Conservation (phyloP, 169 alveolate species). For the Blepharisma undulans region DNA sequence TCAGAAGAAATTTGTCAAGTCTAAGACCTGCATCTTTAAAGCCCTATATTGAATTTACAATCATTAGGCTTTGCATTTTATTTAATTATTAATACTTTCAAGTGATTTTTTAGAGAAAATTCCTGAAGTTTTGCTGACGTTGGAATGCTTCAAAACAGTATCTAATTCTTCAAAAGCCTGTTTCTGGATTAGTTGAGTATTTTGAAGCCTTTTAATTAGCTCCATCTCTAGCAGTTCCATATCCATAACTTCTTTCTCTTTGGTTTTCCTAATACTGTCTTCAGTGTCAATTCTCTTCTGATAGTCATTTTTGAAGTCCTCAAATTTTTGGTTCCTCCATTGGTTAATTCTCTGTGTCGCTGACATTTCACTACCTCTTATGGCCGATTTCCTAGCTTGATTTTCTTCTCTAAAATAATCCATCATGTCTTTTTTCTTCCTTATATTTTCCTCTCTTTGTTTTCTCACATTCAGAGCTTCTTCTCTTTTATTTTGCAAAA, state of each 20-base stretch:
- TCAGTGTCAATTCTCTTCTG: constrained; percentile 49
- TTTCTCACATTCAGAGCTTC: not conserved
- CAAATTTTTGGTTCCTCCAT: constrained; percentile 1
- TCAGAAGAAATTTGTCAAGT: constrained; percentile 29
- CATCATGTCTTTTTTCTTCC: not conserved
- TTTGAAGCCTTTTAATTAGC: constrained; percentile 56
- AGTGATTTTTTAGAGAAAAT: not conserved
- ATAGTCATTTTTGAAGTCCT: constrained; percentile 28
- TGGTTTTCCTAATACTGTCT: constrained; percentile 31
- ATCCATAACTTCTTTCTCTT: constrained; percentile 54
- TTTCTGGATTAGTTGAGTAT: constrained; percentile 58
- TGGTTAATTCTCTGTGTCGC: not conserved
- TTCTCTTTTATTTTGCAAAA: constrained; percentile 13
- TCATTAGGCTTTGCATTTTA: constrained; percentile 3
- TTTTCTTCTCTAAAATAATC: not conserved
- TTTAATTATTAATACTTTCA: not conserved
- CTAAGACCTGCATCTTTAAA: constrained; percentile 16
- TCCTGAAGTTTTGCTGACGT: not conserved
- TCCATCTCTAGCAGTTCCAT: constrained; percentile 65
- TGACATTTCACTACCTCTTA: not conserved
- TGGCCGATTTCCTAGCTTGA: not conserved
- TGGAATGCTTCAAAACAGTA: constrained; percentile 34
- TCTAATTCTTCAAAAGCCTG: constrained; percentile 62
- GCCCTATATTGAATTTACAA: not conserved
- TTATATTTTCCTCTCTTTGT: not conserved